A percentile compares a stretch with the other conserved stretches of the same genome.
Evolutionary conservation across 805 yeast species (phyloP).

Genomic region (Pichia nakasei): DNA sequence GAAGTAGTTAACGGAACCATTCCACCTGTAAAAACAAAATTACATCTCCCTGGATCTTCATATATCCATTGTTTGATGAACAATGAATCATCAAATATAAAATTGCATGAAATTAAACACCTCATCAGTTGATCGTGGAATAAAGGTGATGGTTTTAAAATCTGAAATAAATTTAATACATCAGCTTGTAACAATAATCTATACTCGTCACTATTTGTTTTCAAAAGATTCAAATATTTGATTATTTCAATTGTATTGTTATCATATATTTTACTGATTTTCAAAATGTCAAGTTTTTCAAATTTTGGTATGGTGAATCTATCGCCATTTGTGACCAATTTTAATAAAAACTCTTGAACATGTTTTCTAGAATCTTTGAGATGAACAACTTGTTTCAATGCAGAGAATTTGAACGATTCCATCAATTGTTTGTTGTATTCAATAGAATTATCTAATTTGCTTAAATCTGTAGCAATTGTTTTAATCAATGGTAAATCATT

Average conservation of each 20-base stretch:
- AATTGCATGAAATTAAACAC: not conserved
- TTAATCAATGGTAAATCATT: not conserved
- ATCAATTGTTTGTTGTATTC: not conserved
- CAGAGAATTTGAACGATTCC: no score
- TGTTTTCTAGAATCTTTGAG: no score
- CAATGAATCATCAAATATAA: not conserved
- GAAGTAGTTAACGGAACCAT: not conserved
- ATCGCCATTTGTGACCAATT: no score
- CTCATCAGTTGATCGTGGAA: not conserved
- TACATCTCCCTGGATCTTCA: not conserved
- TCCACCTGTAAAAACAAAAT: not conserved
- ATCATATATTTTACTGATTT: no score
- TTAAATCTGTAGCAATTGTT: not conserved
- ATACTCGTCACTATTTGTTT: no score
- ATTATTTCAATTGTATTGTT: no score
- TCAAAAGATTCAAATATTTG: no score
- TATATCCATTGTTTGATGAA: not conserved
- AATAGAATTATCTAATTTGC: not conserved
- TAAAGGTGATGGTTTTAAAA: not conserved
- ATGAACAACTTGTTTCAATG: no score
- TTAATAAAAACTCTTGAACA: no score
- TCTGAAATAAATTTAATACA: not conserved
- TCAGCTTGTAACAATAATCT: not conserved
- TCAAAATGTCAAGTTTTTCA: no score
- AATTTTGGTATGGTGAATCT: no score